Percentiles rank a stretch among this genome's conserved stretches.
These are phyloP conservation scores for Candida sakaeoensis DNA, from an alignment of 805 yeast genomes.

Conservation along the genomic window DNA sequence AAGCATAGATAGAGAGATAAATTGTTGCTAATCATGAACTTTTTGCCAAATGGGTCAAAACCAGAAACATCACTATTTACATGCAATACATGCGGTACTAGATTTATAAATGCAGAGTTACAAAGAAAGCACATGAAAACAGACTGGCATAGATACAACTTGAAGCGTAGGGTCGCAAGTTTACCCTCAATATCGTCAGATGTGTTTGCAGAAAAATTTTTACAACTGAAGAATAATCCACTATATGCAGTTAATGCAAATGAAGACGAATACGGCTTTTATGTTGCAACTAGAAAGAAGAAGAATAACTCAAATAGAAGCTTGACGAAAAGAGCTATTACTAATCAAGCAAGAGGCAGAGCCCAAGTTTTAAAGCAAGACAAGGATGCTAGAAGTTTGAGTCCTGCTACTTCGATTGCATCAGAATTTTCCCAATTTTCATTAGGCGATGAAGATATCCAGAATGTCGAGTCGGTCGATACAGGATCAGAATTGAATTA, in stretches of 20 bases:
- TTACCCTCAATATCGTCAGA: constrained; percentile 70
- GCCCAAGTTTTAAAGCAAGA: constrained; percentile 21
- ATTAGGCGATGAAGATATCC: constrained; percentile 37
- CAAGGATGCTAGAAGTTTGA: constrained; percentile 26
- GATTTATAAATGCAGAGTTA: constrained; percentile 33
- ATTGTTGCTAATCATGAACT: constrained; percentile 8
- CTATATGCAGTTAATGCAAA: constrained; percentile 13
- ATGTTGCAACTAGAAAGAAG: constrained; percentile 27
- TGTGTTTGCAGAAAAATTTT: constrained; percentile 67
- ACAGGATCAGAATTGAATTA: constrained; percentile 50
- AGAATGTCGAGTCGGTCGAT: constrained; percentile 33
- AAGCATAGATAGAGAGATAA: too few relatives aligned
- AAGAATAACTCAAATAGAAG: constrained; percentile 22
- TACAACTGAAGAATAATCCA: constrained; percentile 22
- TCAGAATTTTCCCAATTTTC: constrained; percentile 58
- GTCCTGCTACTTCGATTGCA: constrained; percentile 53
- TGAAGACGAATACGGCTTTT: constrained; percentile 58
- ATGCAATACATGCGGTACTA: constrained; percentile 40
- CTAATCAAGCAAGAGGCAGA: constrained; percentile 20
- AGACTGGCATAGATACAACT: constrained; percentile 45
- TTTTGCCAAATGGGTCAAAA: constrained; percentile 21
- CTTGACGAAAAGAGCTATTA: constrained; percentile 38
- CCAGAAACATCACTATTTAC: constrained; percentile 27
- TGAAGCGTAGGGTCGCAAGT: constrained; percentile 44
- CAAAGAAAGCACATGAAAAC: constrained; percentile 43